Percentiles rank a stretch among this genome's conserved stretches.
These are phyloP conservation scores for Kodamaea suecica DNA, from an alignment of 1,139 yeast species.

Conservation along the genomic window DNA sequence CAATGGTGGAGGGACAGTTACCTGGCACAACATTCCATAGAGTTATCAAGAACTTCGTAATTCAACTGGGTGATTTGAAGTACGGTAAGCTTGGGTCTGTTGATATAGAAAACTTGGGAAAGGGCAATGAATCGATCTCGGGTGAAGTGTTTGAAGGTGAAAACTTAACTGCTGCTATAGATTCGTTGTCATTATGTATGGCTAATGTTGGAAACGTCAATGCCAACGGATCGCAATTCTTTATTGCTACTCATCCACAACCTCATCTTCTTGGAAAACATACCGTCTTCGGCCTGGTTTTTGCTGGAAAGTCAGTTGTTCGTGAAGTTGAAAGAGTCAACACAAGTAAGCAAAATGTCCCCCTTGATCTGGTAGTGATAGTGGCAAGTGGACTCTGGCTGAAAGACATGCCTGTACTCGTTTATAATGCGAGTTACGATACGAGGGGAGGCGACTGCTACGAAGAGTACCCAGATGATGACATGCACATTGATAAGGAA, in stretches of 20 bases:
- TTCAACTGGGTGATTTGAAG: conserved; percentile 72
- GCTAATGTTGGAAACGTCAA: conserved; percentile 60
- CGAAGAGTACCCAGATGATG: conserved; percentile 78
- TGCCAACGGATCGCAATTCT: conserved; percentile 73
- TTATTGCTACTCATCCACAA: conserved; percentile 67
- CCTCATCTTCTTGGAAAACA: conserved; percentile 76
- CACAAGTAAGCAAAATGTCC: conserved; percentile 41
- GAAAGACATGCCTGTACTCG: conserved; percentile 49
- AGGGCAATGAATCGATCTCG: conserved; percentile 49
- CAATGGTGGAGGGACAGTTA: conserved; percentile 30
- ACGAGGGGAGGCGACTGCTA: conserved; percentile 63
- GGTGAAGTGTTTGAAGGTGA: conserved; percentile 56
- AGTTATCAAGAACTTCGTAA: conserved; percentile 69
- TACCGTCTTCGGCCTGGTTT: conserved; percentile 67
- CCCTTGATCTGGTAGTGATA: conserved; percentile 46
- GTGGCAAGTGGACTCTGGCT: conserved; percentile 66
- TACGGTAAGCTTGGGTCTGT: conserved; percentile 30
- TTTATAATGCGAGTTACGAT: conserved; percentile 59
- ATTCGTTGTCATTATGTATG: conserved; percentile 61
- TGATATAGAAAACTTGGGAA: conserved; percentile 36
- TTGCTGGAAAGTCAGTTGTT: conserved; percentile 67
- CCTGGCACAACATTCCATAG: conserved; percentile 58
- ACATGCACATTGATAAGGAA: conserved; percentile 53
- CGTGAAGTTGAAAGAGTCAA: conserved; percentile 56
- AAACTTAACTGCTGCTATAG: conserved; percentile 46